Evolutionary conservation across 2,329 filamentous ascomycete species (phyloP), one percentile per base, ranked within the genome.

Genomic region (Metarhizium guizhouense): DNA sequence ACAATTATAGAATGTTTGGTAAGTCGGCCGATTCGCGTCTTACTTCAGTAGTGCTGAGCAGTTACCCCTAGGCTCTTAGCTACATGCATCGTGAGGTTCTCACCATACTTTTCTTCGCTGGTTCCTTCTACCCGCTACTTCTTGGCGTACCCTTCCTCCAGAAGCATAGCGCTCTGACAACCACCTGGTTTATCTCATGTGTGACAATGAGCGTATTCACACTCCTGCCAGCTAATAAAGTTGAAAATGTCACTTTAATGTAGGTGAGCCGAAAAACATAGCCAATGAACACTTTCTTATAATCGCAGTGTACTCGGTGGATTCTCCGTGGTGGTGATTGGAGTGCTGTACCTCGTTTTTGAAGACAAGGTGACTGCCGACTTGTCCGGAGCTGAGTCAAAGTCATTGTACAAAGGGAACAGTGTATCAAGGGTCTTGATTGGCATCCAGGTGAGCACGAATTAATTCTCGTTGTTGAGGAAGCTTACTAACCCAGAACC

Each of bases 21-120:
- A 74, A 70, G 78, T 73, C 29, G 34, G 11, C 11, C 3, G 34
- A 7, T 36, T 36, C 20, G 40, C 40, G 16, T 16, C 10, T 43
- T 18, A 14, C 16, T 8, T 14, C 16, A 13, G n/a, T 20, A 20
- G 20, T 20, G 20, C 20, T 20, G 20, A 20, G 20, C 20, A 20
- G 20, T 20, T 14, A 6, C 14, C 40, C n/a, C 6, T 14, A 94
- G 89, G 91, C 94, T 20, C 78, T 95, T 72, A 92, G 90, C 52
- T 99, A 99, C 68, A 95, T 95, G 56, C 81, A 93, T 63, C 86
- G 94, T 43, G 87, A 96, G 65, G 84, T 97, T 29, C 86, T 95
- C 63, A 96, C 93, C 0, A 74, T 83, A 1, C 82, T 93, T 56
- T 99, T 92, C 65, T 64, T 92, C 29, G 61, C 92, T 3, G 91